Base-by-base conservation (phyloP, 2,329 filamentous ascomycete genomes). In the Talaromyces sp. region DNA sequence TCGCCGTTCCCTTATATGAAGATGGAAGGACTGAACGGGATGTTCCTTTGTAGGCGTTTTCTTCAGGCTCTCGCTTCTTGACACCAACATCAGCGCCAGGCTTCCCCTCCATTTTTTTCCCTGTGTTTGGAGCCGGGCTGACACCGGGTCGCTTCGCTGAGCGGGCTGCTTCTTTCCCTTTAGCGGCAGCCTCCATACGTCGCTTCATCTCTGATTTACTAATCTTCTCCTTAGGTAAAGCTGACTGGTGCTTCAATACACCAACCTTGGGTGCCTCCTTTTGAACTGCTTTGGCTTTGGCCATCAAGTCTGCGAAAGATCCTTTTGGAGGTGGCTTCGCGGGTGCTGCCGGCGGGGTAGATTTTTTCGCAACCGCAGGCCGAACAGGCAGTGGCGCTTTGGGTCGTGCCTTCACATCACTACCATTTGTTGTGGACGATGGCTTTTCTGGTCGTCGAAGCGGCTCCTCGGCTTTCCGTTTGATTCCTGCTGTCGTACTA, bases 251-350 rank as follows among this genome's bases (percentile, higher is more conserved):
- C 70, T 83, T 85, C 71, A 86, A 82, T 50, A 81, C 76, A 42
- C 83, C 83, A 40, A 83, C 72, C 61, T 74, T 72, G 25, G 79
- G 74, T 14, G 77, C 78, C 66, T 79, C 76, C 58, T 81, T 75
- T 69, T 78, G 80, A 62, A 80, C 79, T 56, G 82, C 82, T 70
- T 86, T 83, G 50, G 86, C 86, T 67, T 81, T 80, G 63, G 80
- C 79, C 73, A 88, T 80, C 48, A 87, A 79, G 57, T 85, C 84
- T 48, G 84, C 81, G 71, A 83, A 88, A 1, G 83, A 84, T 31
- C 84, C 83, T 68, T 82, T 83, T 64, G 83, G 83, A 5, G 83
- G 82, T 4, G 81, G 74, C 60, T 79, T 80, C 25, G 73, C 71
- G 11, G 71, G 72, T 18, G 66, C 63, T 16, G 64, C 52, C 25